A percentile compares a stretch with the other conserved stretches of the same genome.
phyloP scores from a whole-genome alignment of 164 flowering plant species.

The Tinospora cordifolia region DNA sequence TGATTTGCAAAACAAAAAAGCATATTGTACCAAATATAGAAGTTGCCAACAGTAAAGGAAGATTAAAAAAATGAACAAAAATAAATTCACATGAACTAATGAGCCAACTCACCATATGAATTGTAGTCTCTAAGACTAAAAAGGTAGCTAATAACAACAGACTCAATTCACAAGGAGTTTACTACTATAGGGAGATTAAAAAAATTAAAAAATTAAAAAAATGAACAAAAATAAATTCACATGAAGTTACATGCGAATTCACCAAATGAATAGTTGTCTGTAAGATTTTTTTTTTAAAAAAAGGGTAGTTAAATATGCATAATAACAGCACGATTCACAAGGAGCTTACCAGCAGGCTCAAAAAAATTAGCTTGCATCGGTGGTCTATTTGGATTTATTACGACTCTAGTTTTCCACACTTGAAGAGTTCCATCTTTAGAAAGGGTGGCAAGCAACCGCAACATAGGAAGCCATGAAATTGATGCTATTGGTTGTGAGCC shows the following conservation, averaged over 20 bases:
- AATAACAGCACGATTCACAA: neutral
- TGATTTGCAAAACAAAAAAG: too few relatives aligned
- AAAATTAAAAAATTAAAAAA: neutral
- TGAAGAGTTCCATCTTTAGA: slow-evolving; percentile 91
- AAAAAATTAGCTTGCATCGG: slow-evolving; percentile 89
- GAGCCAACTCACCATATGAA: neutral
- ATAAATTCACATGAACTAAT: neutral
- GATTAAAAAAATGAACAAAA: neutral
- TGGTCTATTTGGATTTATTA: slow-evolving; percentile 75
- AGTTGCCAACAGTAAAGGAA: too few relatives aligned
- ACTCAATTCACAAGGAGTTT: slow-evolving; percentile 19
- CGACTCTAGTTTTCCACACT: slow-evolving; percentile 84
- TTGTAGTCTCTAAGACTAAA: too few relatives aligned
- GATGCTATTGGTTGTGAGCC: slow-evolving; percentile 88
- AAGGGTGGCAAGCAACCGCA: slow-evolving; percentile 71
- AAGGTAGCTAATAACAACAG: neutral
- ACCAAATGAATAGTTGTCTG: neutral
- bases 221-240: neutral
- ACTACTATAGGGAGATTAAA: slow-evolving; percentile 25
- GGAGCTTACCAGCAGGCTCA: slow-evolving; percentile 80
- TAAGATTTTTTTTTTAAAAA: too few relatives aligned
- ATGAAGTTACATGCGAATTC: neutral
- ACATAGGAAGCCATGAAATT: slow-evolving; percentile 71
- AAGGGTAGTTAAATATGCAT: neutral
- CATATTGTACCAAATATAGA: neutral